Conservation (phyloP, 345 rosid genomes). For the Conringia planisiliqua region DNA sequence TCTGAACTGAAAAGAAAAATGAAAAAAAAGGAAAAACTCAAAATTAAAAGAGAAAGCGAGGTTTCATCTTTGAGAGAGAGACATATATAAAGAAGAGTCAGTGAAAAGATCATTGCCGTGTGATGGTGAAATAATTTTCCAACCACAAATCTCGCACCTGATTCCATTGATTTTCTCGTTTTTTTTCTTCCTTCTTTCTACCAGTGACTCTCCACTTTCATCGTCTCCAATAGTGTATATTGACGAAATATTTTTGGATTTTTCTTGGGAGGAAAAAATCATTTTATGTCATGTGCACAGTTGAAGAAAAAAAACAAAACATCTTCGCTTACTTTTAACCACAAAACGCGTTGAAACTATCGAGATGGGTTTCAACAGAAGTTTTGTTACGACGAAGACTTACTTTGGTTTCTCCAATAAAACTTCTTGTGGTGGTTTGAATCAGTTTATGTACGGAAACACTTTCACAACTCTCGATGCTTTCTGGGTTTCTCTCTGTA, state of each 20-base stretch:
- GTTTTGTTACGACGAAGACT: conserved; percentile 30
- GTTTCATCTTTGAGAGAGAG: background rate
- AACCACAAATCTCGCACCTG: conserved; percentile 33
- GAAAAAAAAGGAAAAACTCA: background rate
- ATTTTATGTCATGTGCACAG: background rate
- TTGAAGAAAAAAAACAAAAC: background rate
- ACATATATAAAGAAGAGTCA: background rate
- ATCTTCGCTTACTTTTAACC: conserved; percentile 16
- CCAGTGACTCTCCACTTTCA: background rate
- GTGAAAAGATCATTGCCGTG: conserved; percentile 3
- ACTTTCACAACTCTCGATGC: conserved; percentile 36
- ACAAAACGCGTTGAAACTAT: conserved; percentile 21
- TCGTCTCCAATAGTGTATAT: conserved; percentile 9
- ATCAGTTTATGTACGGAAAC: conserved; percentile 34
- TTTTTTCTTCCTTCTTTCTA: background rate
- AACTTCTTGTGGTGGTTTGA: conserved; percentile 11
- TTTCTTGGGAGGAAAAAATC: background rate
- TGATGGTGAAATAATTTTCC: conserved; percentile 4
- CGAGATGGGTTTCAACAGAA: conserved; percentile 38
- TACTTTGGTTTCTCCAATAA: conserved; percentile 32
- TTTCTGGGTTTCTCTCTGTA: conserved; percentile 51
- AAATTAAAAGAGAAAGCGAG: background rate
- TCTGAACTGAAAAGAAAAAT: background rate
- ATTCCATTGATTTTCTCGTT: background rate
- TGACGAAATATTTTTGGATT: background rate